Base-by-base conservation (phyloP, 805 yeast species). In the Sungouiozyma intestinalis region DNA sequence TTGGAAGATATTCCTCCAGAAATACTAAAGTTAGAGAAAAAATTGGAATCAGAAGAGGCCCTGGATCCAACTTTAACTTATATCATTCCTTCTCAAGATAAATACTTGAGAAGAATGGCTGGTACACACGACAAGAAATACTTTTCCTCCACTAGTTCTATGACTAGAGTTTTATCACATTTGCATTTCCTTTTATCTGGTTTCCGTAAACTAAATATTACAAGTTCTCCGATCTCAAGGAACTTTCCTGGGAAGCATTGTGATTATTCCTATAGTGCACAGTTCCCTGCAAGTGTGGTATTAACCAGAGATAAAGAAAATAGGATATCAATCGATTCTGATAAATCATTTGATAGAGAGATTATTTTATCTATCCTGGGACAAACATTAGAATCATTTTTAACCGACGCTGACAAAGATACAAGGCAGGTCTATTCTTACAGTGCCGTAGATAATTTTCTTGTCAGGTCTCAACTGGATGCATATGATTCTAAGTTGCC, bases 391-490 rank as follows among this genome's bases (percentile, higher is more conserved):
- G 97, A 92, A 62, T 70, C 78, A 14, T 71, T 85, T 57, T 65
- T 90, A 18, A 45, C 57, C 7, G 49, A 45, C 14, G 41, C 41
- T 27, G 17, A 40, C 6, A 40, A 34, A 7, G 42, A 41, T 4
- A 13, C 11, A 2, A 16, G 48, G 17, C 13, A 14, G 8, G 49
- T 70, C n/a, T 88, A 87, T 57, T 88, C 87, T 57, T 88, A 85
- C 60, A 77, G 94, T 5, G 63, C 65, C 33, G 64, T 75, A 43
- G 86, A 81, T 3, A 69, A 73, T 35, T 84, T 92, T 52, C 55
- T 90, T 13, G 71, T 90, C 76, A 70, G 97, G 48, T 90, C 97
- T 0, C 97, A 90, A 60, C 68, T 92, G 38, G 98, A 90, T 62
- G 86, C 96, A 45, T 67, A 69, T 45, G 88, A 86, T 60, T 59